Base-by-base conservation (phyloP, 2,329 filamentous ascomycete genomes). In the Neopestalotiopsis rosae region DNA sequence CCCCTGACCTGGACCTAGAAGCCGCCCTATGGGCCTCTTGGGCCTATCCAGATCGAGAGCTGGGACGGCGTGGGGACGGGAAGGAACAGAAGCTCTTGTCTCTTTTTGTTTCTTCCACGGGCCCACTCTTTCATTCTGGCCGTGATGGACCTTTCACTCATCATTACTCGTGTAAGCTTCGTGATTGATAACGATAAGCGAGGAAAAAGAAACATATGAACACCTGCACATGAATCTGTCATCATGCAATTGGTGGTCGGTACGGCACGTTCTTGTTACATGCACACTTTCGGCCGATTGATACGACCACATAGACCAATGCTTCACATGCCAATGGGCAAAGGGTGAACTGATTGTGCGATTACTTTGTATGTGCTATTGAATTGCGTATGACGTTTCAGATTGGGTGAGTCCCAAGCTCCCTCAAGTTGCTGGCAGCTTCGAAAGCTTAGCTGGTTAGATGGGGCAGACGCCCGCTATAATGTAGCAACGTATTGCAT, bases 311-410 rank as follows among this genome's bases (percentile, higher is more conserved):
- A 7, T 38, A 7, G 45, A 52, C 17, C 6, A 59, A 3, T 42
- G 61, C 32, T 63, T 63, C 62, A 65, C 40, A 49, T 65, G 40
- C 62, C 38, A 49, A 45, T 34, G n/a, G 59, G n/a, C 24, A 7
- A 10, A 38, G 34, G 34, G 34, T 38, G 34, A 38, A 38, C 2
- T 7, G 34, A 38, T 38, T 38, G 5, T 17, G 20, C 20, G 14
- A 64, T 10, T 28, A 28, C 24, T 28, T 28, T 28, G 13, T 56
- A 57, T 28, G 38, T 10, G 5, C 52, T 13, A 57, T 62, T 13
- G 32, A 57, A 13, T 57, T 58, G 30, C 63, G 63, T 57, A 66
- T 57, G 63, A 38, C 61, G 61, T 64, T 64, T 64, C n/a, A 32
- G 38, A 49, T 49, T 64, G 38, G 57, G 24, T 42, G 59, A 42